Evolutionary conservation across 768 basidiomycete species (phyloP).

Genomic region (Chlorophyllum brunneum): DNA sequence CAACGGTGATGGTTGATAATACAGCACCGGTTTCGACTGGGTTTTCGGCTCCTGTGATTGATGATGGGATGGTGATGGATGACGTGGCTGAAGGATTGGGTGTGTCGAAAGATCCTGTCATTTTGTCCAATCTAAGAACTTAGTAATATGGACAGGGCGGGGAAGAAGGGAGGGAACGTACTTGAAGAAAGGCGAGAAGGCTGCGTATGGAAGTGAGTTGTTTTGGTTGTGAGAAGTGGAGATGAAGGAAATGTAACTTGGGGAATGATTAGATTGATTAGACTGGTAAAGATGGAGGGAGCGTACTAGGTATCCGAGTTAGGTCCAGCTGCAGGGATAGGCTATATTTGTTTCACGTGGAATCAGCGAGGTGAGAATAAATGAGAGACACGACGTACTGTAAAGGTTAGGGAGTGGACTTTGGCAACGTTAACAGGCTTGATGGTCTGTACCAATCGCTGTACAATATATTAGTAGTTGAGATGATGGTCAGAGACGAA

Average conservation of each 20-base stretch:
- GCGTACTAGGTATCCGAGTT: conserved; percentile 58
- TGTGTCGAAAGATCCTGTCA: conserved; percentile 55
- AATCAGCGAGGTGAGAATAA: background rate
- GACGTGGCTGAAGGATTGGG: conserved; percentile 49
- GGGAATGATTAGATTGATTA: background rate
- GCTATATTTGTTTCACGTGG: conserved; percentile 30
- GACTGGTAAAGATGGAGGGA: background rate
- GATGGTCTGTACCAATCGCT: conserved; percentile 60
- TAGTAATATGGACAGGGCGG: background rate
- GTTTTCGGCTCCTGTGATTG: conserved; percentile 30
- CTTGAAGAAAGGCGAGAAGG: conserved; percentile 57
- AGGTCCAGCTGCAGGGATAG: conserved; percentile 51
- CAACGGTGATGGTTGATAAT: conserved; percentile 39
- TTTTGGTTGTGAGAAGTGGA: conserved; percentile 31
- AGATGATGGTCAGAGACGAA: background rate
- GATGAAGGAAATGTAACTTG: conserved; percentile 61
- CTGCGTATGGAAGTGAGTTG: conserved; percentile 27
- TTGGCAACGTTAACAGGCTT: conserved; percentile 49
- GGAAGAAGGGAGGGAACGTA: conserved; percentile 25
- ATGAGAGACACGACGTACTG: conserved; percentile 32
- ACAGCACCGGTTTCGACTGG: conserved; percentile 25
- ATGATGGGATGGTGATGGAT: conserved; percentile 34
- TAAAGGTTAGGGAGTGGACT: conserved; percentile 48
- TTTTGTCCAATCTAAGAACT: conserved; percentile 44
- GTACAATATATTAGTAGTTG: conserved; percentile 1